A percentile compares a stretch with the other conserved stretches of the same genome.
phyloP scores from a whole-genome alignment of 495 filamentous ascomycete species.

The Aspergillus mulundensis region DNA sequence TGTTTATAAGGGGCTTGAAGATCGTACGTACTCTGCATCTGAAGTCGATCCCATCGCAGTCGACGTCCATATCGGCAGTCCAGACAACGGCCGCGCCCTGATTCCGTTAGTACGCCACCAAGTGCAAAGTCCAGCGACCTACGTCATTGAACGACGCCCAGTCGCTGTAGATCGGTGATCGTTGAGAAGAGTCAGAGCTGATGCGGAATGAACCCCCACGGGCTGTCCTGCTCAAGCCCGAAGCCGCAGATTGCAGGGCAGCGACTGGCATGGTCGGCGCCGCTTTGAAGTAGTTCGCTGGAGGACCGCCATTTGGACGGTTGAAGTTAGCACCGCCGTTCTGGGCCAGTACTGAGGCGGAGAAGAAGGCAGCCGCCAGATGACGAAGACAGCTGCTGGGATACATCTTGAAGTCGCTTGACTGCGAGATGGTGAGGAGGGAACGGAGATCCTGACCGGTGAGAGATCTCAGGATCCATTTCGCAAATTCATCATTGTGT shows the following conservation, averaged over 20 bases:
- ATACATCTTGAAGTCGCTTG: not conserved
- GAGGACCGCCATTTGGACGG: conserved; percentile 25
- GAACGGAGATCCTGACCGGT: not conserved
- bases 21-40: conserved; percentile 26
- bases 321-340: conserved; percentile 20
- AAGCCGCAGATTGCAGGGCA: conserved; percentile 26
- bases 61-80: conserved; percentile 39
- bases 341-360: conserved; percentile 11
- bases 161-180: conserved; percentile 30
- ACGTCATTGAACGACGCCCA: conserved; percentile 27
- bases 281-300: conserved; percentile 29
- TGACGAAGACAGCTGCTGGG: not conserved
- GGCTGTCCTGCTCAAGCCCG: conserved; percentile 19
- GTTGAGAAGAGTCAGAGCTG: conserved; percentile 12
- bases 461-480: not conserved
- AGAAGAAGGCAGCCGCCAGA: not conserved
- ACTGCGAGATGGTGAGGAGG: not conserved
- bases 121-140: not conserved
- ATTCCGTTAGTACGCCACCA: not conserved
- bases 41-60: conserved; percentile 36
- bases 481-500: not conserved
- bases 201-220: conserved; percentile 21
- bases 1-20: not conserved
- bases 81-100: conserved; percentile 35
- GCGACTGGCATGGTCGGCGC: conserved; percentile 25